Percentiles rank a stretch among this genome's conserved stretches.
These are phyloP conservation scores for Mikania micrantha DNA, from an alignment of 129 eudicot genomes.

Conservation along the genomic window DNA sequence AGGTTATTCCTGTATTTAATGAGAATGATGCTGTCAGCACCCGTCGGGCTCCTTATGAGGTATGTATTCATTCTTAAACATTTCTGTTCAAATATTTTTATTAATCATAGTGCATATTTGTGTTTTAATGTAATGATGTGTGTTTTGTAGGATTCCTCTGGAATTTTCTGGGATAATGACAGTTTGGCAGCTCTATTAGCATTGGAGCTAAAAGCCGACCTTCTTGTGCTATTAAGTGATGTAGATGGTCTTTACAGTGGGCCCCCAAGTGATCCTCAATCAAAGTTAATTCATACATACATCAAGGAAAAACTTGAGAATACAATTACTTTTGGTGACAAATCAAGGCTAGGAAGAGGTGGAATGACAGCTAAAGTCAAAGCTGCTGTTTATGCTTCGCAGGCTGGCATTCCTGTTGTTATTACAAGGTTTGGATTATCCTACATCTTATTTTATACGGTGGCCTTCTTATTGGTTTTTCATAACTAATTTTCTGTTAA, in stretches of 20 bases:
- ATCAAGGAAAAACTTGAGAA: conserved; percentile 60
- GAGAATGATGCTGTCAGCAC: conserved; percentile 96
- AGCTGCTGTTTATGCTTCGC: conserved; percentile 91
- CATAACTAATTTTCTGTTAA: not conserved
- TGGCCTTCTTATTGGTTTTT: conserved; percentile 7
- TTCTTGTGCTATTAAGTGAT: conserved; percentile 80
- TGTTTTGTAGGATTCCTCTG: conserved; percentile 73
- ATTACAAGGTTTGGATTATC: conserved; percentile 98
- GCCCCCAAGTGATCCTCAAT: conserved; percentile 80
- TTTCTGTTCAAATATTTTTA: not conserved
- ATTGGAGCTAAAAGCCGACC: conserved; percentile 96
- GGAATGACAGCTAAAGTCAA: conserved; percentile 98
- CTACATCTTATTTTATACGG: no score
- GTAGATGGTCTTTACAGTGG: conserved; percentile 97
- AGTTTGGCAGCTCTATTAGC: conserved; percentile 90
- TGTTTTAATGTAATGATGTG: not conserved
- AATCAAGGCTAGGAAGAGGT: conserved; percentile 92
- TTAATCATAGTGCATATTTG: not conserved
- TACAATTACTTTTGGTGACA: conserved; percentile 83
- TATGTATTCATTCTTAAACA: conserved; percentile 19
- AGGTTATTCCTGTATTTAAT: conserved; percentile 78
- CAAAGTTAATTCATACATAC: conserved; percentile 50
- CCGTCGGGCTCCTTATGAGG: conserved; percentile 95
- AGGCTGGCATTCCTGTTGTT: conserved; percentile 89
- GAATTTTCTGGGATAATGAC: conserved; percentile 97